Conservation (phyloP, 2,329 filamentous ascomycete genomes). For the Orbilia javanica region DNA sequence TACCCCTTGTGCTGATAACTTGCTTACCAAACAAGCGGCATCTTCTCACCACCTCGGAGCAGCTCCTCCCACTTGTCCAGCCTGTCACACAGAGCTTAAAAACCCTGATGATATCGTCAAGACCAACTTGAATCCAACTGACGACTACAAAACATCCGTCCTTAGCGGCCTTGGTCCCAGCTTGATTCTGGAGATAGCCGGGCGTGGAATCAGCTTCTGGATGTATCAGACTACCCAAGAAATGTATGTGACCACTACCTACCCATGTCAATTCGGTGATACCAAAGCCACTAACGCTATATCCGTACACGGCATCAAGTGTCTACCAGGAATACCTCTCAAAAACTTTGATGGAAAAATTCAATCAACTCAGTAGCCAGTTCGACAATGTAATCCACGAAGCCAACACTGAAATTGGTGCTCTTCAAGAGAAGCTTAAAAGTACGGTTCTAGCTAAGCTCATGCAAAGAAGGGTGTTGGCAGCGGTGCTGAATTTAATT, state of each 20-base stretch:
- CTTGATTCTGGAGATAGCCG: conserved; percentile 87
- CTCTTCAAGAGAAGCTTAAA: conserved; percentile 68
- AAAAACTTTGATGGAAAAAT: conserved; percentile 80
- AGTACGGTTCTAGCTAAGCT: conserved; percentile 22
- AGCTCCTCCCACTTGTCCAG: conserved; percentile 73
- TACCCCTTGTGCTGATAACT: conserved; percentile 75
- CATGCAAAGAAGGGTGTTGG: background rate
- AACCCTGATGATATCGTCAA: conserved; percentile 81
- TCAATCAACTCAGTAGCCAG: conserved; percentile 73
- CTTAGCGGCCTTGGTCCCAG: conserved; percentile 84
- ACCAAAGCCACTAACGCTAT: conserved; percentile 25
- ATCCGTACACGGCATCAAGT: conserved; percentile 66
- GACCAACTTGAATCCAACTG: conserved; percentile 79
- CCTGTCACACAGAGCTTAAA: conserved; percentile 76
- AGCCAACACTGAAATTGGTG: conserved; percentile 76
- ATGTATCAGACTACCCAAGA: conserved; percentile 87
- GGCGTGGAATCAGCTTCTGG: conserved; percentile 84
- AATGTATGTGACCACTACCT: conserved; percentile 70
- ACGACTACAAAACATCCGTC: conserved; percentile 90
- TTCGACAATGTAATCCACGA: conserved; percentile 81
- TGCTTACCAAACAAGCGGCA: conserved; percentile 73
- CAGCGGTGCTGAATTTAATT: background rate
- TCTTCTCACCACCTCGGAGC: conserved; percentile 64
- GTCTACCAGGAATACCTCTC: conserved; percentile 82
- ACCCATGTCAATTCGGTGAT: background rate